Percentiles rank a stretch among this genome's conserved stretches.
Evolutionary conservation across 2,329 filamentous ascomycete species (phyloP).

Genomic region (Catunica adiposa): DNA sequence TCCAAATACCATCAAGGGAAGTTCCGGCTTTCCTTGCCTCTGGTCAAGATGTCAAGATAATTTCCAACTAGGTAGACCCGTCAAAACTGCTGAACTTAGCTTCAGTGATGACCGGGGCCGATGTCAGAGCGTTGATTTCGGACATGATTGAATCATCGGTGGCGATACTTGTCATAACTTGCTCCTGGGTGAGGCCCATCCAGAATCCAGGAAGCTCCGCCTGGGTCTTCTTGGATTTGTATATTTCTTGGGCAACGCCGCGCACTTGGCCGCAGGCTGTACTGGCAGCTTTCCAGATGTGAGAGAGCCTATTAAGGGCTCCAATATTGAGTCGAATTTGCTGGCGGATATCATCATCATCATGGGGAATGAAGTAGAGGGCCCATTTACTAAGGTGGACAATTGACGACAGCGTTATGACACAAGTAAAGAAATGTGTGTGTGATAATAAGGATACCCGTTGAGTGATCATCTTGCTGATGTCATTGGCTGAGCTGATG

Average conservation of each 20-base stretch:
- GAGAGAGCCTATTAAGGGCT: constrained; percentile 50
- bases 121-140: constrained; percentile 30
- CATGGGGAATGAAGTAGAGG: constrained; percentile 40
- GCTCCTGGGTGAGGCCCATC: constrained; percentile 37
- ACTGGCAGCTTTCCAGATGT: constrained; percentile 56
- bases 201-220: constrained; percentile 37
- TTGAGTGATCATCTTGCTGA: constrained; percentile 59
- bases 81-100: constrained; percentile 1
- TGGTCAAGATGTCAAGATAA: neutral
- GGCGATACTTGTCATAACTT: constrained; percentile 37
- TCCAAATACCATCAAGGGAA: too few species aligned
- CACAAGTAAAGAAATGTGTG: constrained; percentile 71
- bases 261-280: constrained; percentile 58
- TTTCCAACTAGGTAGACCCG: neutral
- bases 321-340: constrained; percentile 66
- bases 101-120: constrained; percentile 9
- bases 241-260: constrained; percentile 63
- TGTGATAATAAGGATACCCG: constrained; percentile 56
- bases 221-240: constrained; percentile 39
- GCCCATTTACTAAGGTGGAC: constrained; percentile 70
- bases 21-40: too few species aligned
- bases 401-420: constrained; percentile 61
- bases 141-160: constrained; percentile 42
- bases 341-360: constrained; percentile 53
- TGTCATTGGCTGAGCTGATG: constrained; percentile 59